Percentiles rank a stretch among this genome's conserved stretches.
phyloP scores from a whole-genome alignment of 2,329 filamentous ascomycete genomes.

The Aspergillus costaricaensis region DNA sequence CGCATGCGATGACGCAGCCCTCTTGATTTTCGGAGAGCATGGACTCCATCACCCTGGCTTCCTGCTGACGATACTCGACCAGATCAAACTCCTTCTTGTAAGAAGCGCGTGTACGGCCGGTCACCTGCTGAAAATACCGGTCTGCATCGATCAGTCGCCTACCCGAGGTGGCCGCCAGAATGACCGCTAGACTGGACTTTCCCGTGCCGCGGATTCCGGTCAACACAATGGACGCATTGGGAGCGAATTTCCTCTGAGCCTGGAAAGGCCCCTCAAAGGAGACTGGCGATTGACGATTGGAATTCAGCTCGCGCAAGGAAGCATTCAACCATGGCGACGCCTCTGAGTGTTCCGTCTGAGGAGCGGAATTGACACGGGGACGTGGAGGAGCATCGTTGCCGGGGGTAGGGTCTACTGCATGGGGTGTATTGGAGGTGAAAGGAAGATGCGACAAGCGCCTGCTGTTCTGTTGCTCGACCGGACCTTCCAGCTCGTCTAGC shows the following conservation, averaged over 20 bases:
- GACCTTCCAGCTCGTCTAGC: conserved; percentile 28
- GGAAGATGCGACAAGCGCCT: conserved; percentile 9
- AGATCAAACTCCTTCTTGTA: conserved; percentile 66
- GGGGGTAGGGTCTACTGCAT: not conserved
- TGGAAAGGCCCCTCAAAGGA: conserved; percentile 29
- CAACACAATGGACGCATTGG: conserved; percentile 70
- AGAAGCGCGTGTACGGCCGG: conserved; percentile 61
- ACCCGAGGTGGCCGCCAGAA: conserved; percentile 70
- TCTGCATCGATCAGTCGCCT: conserved; percentile 70
- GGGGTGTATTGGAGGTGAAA: not conserved
- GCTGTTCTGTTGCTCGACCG: conserved; percentile 19
- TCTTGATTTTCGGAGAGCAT: conserved; percentile 61
- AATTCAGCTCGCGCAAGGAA: conserved; percentile 31
- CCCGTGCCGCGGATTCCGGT: conserved; percentile 73
- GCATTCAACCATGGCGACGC: conserved; percentile 21
- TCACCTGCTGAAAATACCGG: conserved; percentile 64
- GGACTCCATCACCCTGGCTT: conserved; percentile 62
- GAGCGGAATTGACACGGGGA: not conserved
- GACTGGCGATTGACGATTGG: conserved; percentile 31
- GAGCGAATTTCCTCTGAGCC: conserved; percentile 49
- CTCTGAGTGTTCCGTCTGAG: conserved; percentile 19
- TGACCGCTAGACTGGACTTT: conserved; percentile 74
- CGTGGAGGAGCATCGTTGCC: not conserved
- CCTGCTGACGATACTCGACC: conserved; percentile 63
- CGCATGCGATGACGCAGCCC: conserved; percentile 70